Conservation (phyloP, 164 flowering plant genomes). For the Litsea cubeba region DNA sequence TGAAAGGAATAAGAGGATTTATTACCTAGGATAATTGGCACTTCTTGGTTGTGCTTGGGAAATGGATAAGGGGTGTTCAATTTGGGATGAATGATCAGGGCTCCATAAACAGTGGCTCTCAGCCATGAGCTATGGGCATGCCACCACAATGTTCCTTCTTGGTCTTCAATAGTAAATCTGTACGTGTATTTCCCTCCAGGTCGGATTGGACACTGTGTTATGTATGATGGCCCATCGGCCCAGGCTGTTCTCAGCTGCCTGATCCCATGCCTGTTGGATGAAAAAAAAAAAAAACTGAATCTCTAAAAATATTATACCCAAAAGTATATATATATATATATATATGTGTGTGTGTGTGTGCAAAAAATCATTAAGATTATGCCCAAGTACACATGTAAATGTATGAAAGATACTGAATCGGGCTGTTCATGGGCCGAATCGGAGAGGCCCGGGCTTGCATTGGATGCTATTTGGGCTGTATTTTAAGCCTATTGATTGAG, state of each 20-base stretch:
- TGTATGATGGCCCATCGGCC: constrained; percentile 89
- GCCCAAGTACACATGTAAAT: neutral
- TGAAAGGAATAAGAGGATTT: neutral
- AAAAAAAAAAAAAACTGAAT: neutral
- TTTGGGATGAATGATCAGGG: constrained; percentile 68
- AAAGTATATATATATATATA: too few relatives aligned
- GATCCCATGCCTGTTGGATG: constrained; percentile 64
- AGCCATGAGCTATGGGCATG: constrained; percentile 94
- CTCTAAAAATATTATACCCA: too few relatives aligned
- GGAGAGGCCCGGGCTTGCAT: too few relatives aligned
- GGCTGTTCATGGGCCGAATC: too few relatives aligned
- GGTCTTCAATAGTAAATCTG: constrained; percentile 68
- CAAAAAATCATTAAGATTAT: neutral
- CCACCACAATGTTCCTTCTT: constrained; percentile 98
- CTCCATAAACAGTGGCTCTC: constrained; percentile 88
- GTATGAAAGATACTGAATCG: neutral
- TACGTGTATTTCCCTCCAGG: constrained; percentile 84
- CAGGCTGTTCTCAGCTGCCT: constrained; percentile 76
- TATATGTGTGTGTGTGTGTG: too few relatives aligned
- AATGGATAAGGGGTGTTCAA: constrained; percentile 61
- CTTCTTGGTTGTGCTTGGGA: constrained; percentile 50
- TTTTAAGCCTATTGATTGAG: too few relatives aligned
- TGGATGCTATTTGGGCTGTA: too few relatives aligned
- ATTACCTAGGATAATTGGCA: constrained; percentile 75
- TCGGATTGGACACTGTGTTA: constrained; percentile 87